These are phyloP conservation scores for Cytospora leucostoma DNA, from an alignment of 2,329 filamentous ascomycete genomes.

Conservation along the genomic window DNA sequence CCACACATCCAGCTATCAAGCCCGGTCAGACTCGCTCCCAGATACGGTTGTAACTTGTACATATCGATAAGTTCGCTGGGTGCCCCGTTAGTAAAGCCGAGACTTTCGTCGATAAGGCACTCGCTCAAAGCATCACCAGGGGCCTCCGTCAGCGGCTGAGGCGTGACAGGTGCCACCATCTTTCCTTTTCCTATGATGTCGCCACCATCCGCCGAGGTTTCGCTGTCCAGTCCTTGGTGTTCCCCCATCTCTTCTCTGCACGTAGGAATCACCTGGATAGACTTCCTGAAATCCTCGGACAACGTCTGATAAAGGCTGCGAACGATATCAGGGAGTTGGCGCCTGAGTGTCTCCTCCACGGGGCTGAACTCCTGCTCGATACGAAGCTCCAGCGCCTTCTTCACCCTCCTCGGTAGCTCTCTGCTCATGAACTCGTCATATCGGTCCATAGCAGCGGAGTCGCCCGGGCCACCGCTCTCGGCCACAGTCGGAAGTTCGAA, in stretches of 20 bases:
- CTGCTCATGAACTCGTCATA: slow-evolving; percentile 27
- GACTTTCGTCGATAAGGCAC: not conserved
- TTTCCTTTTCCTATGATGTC: slow-evolving; percentile 5
- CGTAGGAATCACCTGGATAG: not conserved
- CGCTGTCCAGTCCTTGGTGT: too few species aligned
- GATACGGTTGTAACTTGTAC: slow-evolving; percentile 2
- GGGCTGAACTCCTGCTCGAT: slow-evolving; percentile 25
- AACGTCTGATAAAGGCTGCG: slow-evolving; percentile 27
- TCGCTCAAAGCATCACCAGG: not conserved
- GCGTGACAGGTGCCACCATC: not conserved
- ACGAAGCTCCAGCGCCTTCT: slow-evolving; percentile 25
- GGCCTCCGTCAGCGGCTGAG: not conserved
- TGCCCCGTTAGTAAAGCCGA: not conserved
- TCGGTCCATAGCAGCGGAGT: slow-evolving; percentile 14
- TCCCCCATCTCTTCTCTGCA: not conserved
- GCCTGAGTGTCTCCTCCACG: slow-evolving; percentile 26
- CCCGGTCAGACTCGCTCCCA: not conserved
- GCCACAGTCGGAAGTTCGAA: slow-evolving; percentile 17
- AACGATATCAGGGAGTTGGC: slow-evolving; percentile 28
- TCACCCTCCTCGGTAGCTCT: slow-evolving; percentile 26
- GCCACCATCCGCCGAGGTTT: too few species aligned
- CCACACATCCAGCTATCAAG: slow-evolving; percentile 8
- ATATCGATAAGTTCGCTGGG: slow-evolving; percentile 7
- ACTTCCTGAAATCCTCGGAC: slow-evolving; percentile 24
- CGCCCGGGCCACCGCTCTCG: not conserved